Conservation (phyloP, 2,329 filamentous ascomycete species). For the Venturia nashicola region DNA sequence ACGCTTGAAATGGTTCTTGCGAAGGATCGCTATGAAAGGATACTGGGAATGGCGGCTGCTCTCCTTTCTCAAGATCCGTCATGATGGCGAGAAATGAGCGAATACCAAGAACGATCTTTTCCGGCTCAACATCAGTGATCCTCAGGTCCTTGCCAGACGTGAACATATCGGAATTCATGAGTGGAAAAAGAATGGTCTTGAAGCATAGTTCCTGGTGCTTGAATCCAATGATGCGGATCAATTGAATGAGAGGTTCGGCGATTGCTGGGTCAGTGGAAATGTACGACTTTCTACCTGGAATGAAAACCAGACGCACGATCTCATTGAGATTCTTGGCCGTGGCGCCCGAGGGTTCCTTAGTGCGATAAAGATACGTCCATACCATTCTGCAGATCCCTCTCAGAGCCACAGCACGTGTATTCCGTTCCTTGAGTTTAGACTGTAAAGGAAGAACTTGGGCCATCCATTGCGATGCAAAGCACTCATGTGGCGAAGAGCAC, state of each 20-base stretch:
- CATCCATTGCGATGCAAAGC: slow-evolving; percentile 77
- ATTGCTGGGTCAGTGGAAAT: slow-evolving; percentile 74
- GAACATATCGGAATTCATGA: slow-evolving; percentile 89
- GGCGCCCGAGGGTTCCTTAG: slow-evolving; percentile 53
- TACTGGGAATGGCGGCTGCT: slow-evolving; percentile 74
- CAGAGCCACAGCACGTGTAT: slow-evolving; percentile 64
- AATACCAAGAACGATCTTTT: slow-evolving; percentile 95
- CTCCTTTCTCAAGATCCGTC: slow-evolving; percentile 78
- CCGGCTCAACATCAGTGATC: slow-evolving; percentile 88
- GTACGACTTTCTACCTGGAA: slow-evolving; percentile 66
- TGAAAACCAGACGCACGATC: slow-evolving; percentile 72
- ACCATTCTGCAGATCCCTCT: slow-evolving; percentile 82
- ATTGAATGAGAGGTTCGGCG: slow-evolving; percentile 80
- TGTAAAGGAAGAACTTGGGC: slow-evolving; percentile 67
- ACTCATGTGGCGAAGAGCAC: slow-evolving; percentile 76
- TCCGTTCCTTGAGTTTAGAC: slow-evolving; percentile 71
- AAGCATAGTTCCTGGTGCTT: slow-evolving; percentile 92
- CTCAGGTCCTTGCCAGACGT: slow-evolving; percentile 62
- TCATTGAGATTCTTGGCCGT: slow-evolving; percentile 78
- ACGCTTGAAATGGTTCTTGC: slow-evolving; percentile 24
- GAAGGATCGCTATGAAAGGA: slow-evolving; percentile 40
- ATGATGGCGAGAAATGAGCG: slow-evolving; percentile 87
- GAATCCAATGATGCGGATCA: slow-evolving; percentile 89
- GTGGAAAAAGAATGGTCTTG: slow-evolving; percentile 79
- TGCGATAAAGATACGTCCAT: slow-evolving; percentile 87